Evolutionary conservation across 495 filamentous ascomycete species (phyloP).

Genomic region (Podospora pseudocomata): DNA sequence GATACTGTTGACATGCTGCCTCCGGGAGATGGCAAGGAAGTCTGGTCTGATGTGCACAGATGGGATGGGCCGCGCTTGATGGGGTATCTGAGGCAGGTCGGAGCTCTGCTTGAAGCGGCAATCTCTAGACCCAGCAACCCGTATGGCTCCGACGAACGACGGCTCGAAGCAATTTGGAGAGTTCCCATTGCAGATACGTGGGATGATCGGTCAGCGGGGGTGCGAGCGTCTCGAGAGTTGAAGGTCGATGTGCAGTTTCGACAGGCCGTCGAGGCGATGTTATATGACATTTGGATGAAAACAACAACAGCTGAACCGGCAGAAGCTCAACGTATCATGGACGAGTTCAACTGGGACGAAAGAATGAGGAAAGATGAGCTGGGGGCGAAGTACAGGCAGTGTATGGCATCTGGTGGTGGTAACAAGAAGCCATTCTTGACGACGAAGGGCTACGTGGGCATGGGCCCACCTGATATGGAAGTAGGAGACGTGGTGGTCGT

Average conservation of each 20-base stretch:
- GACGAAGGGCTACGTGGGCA: slow-evolving; percentile 16
- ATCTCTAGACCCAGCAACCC: no score
- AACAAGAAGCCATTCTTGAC: slow-evolving; percentile 17
- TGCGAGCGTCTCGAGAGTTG: no score
- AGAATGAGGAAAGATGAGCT: not conserved
- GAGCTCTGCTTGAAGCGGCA: no score
- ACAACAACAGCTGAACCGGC: no score
- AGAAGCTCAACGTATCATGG: no score
- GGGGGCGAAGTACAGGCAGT: not conserved
- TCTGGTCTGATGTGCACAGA: not conserved
- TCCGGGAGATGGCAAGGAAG: not conserved
- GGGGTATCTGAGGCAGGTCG: no score
- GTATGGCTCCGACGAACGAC: not conserved
- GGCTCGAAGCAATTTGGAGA: slow-evolving; percentile 9
- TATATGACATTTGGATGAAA: no score
- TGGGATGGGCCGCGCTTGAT: not conserved
- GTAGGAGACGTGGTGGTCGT: slow-evolving; percentile 16
- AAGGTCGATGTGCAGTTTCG: no score
- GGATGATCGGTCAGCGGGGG: no score
- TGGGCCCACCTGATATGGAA: slow-evolving; percentile 11
- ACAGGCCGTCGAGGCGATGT: no score
- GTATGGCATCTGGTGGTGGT: slow-evolving; percentile 3
- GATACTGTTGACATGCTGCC: slow-evolving; percentile 2
- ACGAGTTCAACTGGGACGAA: not conserved
- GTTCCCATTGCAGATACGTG: slow-evolving; percentile 13